A percentile compares a stretch with the other conserved stretches of the same genome.
Evolutionary conservation across 2,329 filamentous ascomycete genomes (phyloP).

Genomic region (Cercospora sp.): DNA sequence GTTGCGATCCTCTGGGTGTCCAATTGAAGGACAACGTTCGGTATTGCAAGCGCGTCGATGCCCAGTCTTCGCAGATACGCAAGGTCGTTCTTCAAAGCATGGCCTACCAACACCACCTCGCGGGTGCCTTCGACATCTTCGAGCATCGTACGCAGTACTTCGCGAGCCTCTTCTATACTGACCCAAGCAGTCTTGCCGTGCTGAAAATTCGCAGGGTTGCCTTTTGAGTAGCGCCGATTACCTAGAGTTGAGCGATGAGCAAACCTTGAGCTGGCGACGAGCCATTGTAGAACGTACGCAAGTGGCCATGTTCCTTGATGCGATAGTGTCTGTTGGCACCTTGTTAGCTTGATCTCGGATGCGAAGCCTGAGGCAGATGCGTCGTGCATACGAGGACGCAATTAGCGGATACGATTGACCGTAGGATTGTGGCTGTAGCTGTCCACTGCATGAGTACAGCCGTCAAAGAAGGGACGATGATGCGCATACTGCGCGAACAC

Average conservation of each 20-base stretch:
- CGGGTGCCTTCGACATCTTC: slow-evolving; percentile 43
- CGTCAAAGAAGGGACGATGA: not conserved
- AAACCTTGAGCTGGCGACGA: not conserved
- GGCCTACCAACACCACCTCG: slow-evolving; percentile 79
- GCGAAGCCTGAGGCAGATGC: not conserved
- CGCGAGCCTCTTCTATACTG: slow-evolving; percentile 42
- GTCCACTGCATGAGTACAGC: not conserved
- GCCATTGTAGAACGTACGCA: slow-evolving; percentile 40
- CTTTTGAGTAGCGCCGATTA: slow-evolving; percentile 68
- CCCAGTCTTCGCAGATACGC: slow-evolving; percentile 64
- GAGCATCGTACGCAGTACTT: slow-evolving; percentile 55
- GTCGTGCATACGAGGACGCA: slow-evolving; percentile 10
- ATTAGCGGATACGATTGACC: slow-evolving; percentile 15
- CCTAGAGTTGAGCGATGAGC: not conserved
- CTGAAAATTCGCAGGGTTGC: slow-evolving; percentile 71
- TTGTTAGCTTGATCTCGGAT: not conserved
- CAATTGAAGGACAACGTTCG: slow-evolving; percentile 51
- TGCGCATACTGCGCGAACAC: slow-evolving; percentile 31
- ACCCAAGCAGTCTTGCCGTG: slow-evolving; percentile 62
- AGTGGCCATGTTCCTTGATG: slow-evolving; percentile 65
- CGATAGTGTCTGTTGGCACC: slow-evolving; percentile 62
- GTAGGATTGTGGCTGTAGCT: not conserved
- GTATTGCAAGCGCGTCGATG: slow-evolving; percentile 57
- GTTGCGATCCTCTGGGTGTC: slow-evolving; percentile 72
- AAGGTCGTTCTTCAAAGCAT: slow-evolving; percentile 68